Evolutionary conservation across 164 flowering plant genomes (phyloP), one percentile per base, ranked within the genome.

Genomic region (Pachysandra terminalis): DNA sequence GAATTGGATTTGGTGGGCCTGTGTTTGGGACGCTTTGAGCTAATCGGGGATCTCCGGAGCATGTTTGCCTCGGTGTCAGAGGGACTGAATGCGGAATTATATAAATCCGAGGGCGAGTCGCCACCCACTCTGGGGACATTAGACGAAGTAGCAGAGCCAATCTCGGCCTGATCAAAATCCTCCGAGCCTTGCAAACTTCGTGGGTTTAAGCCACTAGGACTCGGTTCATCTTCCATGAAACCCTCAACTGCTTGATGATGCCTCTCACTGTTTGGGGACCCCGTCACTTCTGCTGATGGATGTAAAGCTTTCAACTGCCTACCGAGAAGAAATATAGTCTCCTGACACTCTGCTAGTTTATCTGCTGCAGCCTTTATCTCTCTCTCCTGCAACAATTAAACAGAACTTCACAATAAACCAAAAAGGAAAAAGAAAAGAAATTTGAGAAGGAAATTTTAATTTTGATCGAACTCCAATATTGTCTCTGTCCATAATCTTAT

Each of bases 321-420:
- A 48, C 97, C 89, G 4, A 95, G 96, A 77, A 92, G 87, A 76
- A 83, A 82, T 71, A 95, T 90, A 56, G 94, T 95, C 76, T 95
- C 97, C 74, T 95, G 99, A 74, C 99, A 95, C 75, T 90, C 90
- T 4, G 97, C 97, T 17, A 95, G 81, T 79, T 86, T 95, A 77
- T 87, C 99, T 56, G 98, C 96, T 32, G 98, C 97, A 63, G 91
- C 87, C 27, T 86, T 81, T 66, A 91, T 71, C 53, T 90, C 97
- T 71, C 41, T 82, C 65, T 90, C 96, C 97, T 91, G 81, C 9
- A 35, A 57, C 5, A 27, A 61, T 52, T 70, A 63, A 67, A 67
- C 27, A 37, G 13, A 62, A 37, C 1, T 12, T 23, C 2, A 27
- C n/a, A 3, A 19, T 10, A 67, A 23, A 35, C 56, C 26, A 45